A percentile compares a stretch with the other conserved stretches of the same genome.
phyloP scores from a whole-genome alignment of 2,329 filamentous ascomycete species.

The Nemania serpens region DNA sequence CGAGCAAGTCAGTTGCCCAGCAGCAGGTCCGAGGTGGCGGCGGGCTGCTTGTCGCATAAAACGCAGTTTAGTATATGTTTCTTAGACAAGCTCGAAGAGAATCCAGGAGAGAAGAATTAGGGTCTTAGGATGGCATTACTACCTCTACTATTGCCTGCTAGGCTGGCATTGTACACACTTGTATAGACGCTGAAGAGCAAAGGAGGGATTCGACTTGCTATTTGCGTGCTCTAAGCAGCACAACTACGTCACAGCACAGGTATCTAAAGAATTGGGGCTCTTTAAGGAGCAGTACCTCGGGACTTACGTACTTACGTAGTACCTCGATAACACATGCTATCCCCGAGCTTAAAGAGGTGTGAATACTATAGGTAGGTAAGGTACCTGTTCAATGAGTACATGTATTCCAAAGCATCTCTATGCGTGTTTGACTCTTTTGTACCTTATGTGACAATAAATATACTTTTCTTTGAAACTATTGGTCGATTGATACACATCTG shows the following conservation, averaged over 20 bases:
- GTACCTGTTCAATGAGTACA: no score
- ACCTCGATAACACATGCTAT: neutral
- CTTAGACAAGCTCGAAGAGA: neutral
- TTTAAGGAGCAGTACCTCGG: conserved; percentile 2
- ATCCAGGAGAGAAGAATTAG: neutral
- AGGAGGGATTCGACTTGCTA: conserved; percentile 16
- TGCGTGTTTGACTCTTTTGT: neutral
- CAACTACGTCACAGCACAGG: conserved; percentile 29
- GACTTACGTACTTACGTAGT: neutral
- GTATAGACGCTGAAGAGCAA: conserved; percentile 8
- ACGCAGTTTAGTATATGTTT: neutral
- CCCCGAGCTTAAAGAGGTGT: neutral
- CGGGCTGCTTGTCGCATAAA: neutral
- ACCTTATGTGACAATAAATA: neutral
- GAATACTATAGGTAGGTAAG: no score
- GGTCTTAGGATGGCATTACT: neutral
- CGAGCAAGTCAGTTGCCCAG: neutral
- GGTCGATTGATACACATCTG: neutral
- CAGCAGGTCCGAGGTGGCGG: neutral
- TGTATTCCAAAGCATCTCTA: no score
- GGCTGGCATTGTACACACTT: conserved; percentile 15
- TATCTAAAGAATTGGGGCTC: conserved; percentile 23
- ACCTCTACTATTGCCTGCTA: neutral
- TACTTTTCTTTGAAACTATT: neutral
- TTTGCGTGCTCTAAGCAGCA: conserved; percentile 28